Conservation (phyloP, 2,329 filamentous ascomycete species). For the Venturia effusa region DNA sequence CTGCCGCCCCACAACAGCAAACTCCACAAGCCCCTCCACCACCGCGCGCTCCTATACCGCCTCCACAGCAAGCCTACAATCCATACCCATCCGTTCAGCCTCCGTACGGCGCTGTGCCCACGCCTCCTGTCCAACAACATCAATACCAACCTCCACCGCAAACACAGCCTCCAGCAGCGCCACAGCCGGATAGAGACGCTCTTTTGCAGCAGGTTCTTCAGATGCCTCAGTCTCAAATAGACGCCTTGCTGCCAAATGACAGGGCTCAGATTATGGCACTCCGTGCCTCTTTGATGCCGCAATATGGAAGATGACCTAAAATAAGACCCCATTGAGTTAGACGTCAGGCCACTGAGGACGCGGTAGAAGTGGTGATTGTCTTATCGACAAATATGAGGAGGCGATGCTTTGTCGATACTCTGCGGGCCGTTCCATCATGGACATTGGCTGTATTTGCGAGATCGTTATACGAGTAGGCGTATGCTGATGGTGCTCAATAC, state of each 20-base stretch:
- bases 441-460: no score
- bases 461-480: no score
- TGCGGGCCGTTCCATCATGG: no score
- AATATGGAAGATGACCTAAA: background rate
- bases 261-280: slow-evolving; percentile 70
- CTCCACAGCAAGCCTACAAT: slow-evolving; percentile 19
- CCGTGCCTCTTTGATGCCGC: slow-evolving; percentile 25
- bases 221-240: slow-evolving; percentile 70
- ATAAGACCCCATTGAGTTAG: no score
- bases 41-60: slow-evolving; percentile 25
- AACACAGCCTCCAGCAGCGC: slow-evolving; percentile 25
- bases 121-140: slow-evolving; percentile 36
- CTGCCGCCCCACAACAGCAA: slow-evolving; percentile 17
- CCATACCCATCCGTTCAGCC: slow-evolving; percentile 14
- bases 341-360: background rate
- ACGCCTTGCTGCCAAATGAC: slow-evolving; percentile 64
- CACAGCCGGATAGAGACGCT: slow-evolving; percentile 50
- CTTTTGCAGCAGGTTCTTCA: slow-evolving; percentile 73
- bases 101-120: slow-evolving; percentile 27
- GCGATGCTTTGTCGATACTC: no score
- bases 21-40: slow-evolving; percentile 14
- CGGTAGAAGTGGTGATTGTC: no score
- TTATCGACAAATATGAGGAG: no score
- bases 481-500: no score
- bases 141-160: slow-evolving; percentile 21